Conservation (phyloP, 78 protist genomes). For the Anaeramoeba ignava region DNA sequence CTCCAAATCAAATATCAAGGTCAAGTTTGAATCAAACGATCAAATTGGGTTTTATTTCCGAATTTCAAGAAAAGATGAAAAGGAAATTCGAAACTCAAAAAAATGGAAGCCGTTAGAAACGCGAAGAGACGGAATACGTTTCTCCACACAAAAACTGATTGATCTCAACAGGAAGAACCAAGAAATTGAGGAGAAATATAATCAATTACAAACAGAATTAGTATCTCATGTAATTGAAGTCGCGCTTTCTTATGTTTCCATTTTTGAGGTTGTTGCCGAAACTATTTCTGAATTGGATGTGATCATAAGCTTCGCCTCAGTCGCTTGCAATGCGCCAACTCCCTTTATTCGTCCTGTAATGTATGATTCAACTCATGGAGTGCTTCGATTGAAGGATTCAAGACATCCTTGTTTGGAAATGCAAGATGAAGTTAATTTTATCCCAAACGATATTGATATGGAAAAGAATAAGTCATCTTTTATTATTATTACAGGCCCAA, state of each 20-base stretch:
- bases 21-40: conserved; percentile 34
- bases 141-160: conserved; percentile 28
- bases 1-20: background rate
- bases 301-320: conserved; percentile 44
- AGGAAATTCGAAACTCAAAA: conserved; percentile 20
- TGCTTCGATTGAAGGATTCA: conserved; percentile 26
- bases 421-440: conserved; percentile 55
- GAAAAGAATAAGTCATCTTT: background rate
- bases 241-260: conserved; percentile 34
- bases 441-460: conserved; percentile 67
- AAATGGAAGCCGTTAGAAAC: conserved; percentile 19
- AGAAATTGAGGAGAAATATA: background rate
- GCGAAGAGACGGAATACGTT: conserved; percentile 55
- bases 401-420: conserved; percentile 87
- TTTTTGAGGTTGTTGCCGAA: conserved; percentile 24
- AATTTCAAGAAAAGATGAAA: conserved; percentile 38
- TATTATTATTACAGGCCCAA: background rate
- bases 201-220: conserved; percentile 23
- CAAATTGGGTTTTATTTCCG: conserved; percentile 26
- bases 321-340: conserved; percentile 46
- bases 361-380: background rate
- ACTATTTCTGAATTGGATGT: conserved; percentile 60
- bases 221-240: conserved; percentile 19
- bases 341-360: conserved; percentile 58
- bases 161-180: conserved; percentile 8